Conservation (phyloP, 2,329 filamentous ascomycete genomes). For the Septoria petroselini region DNA sequence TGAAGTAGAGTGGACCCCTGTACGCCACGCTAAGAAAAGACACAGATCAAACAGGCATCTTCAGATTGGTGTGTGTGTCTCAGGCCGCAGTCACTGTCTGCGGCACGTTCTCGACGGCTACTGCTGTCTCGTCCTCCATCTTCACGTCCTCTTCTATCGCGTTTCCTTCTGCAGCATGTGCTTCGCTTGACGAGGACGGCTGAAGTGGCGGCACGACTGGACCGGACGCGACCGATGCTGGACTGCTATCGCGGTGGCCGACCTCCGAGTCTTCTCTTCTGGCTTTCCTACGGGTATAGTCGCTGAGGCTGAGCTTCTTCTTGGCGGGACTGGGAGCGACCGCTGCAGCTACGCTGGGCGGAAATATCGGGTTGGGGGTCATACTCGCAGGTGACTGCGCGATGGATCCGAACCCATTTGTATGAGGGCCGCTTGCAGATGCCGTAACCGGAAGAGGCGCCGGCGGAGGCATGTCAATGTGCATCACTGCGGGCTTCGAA, state of each 20-base stretch:
- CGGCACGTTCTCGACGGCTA: slow-evolving; percentile 11
- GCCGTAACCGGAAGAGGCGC: neutral
- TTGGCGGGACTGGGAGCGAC: slow-evolving; percentile 43
- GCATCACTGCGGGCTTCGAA: slow-evolving; percentile 31
- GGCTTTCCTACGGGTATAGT: slow-evolving; percentile 48
- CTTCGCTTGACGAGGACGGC: slow-evolving; percentile 29
- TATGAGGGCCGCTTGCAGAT: slow-evolving; percentile 19
- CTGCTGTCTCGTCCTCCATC: slow-evolving; percentile 27
- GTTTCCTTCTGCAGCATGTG: slow-evolving; percentile 26
- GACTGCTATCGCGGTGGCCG: slow-evolving; percentile 34
- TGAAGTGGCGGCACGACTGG: slow-evolving; percentile 28
- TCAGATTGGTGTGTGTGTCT: slow-evolving; percentile 2
- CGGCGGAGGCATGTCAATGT: slow-evolving; percentile 37
- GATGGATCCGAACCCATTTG: slow-evolving; percentile 16
- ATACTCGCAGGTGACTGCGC: slow-evolving; percentile 31
- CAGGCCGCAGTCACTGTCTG: slow-evolving; percentile 16
- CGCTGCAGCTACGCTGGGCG: slow-evolving; percentile 42
- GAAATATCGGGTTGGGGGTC: slow-evolving; percentile 31
- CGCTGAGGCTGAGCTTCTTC: slow-evolving; percentile 53
- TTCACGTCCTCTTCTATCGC: slow-evolving; percentile 33
- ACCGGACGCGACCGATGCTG: slow-evolving; percentile 31
- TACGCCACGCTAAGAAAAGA: slow-evolving; percentile 23
- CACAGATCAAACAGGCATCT: slow-evolving; percentile 14
- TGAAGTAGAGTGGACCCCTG: slow-evolving; percentile 14
- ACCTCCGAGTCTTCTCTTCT: slow-evolving; percentile 31